Evolutionary conservation across 768 basidiomycete genomes (phyloP).

Genomic region (Sutorius australiensis): DNA sequence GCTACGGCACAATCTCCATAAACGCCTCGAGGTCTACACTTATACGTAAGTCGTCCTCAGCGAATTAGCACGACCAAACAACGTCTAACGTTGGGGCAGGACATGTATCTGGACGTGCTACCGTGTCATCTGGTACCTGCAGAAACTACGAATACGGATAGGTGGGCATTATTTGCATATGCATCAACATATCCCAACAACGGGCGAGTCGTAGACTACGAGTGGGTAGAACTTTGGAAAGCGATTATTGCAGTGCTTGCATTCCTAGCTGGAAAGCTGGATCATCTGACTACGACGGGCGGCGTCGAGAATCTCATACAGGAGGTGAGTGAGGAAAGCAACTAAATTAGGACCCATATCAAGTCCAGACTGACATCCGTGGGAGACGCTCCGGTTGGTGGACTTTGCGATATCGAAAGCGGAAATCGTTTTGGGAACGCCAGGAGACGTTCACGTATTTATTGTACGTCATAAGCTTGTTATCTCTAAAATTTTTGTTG

Average conservation of each 20-base stretch:
- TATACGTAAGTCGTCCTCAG: constrained; percentile 44
- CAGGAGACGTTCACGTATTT: constrained; percentile 54
- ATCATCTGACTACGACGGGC: constrained; percentile 48
- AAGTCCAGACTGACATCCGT: not conserved
- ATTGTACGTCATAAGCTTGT: constrained; percentile 44
- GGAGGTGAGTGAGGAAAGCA: constrained; percentile 41
- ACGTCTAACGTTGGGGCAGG: constrained; percentile 30
- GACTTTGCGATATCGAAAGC: constrained; percentile 48
- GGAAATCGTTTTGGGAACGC: constrained; percentile 53
- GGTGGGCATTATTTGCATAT: constrained; percentile 38
- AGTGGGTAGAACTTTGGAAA: constrained; percentile 65
- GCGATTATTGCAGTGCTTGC: constrained; percentile 51
- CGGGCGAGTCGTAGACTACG: constrained; percentile 44
- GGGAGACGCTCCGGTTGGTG: constrained; percentile 50
- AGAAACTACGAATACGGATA: constrained; percentile 49
- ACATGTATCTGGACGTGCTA: constrained; percentile 54
- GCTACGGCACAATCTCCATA: constrained; percentile 69
- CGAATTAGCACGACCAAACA: not conserved
- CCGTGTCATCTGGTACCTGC: constrained; percentile 54
- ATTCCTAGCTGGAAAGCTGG: constrained; percentile 54
- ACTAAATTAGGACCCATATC: not conserved
- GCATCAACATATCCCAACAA: not conserved
- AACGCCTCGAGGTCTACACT: constrained; percentile 51
- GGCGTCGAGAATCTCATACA: constrained; percentile 50
- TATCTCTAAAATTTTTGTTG: not conserved